Conservation (phyloP, 2,329 filamentous ascomycete species). For the Mollisiaceae sp. region DNA sequence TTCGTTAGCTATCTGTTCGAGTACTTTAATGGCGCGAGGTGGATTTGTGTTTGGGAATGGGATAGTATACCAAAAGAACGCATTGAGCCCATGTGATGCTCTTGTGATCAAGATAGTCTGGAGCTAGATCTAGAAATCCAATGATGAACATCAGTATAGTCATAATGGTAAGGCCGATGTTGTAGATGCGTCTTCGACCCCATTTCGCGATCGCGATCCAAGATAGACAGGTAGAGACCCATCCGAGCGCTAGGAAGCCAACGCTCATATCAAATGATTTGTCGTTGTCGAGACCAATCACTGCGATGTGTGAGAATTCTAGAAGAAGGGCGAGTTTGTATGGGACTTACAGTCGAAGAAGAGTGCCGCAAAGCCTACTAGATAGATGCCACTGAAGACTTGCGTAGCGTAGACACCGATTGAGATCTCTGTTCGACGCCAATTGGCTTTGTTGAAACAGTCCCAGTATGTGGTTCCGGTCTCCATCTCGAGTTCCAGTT, state of each 20-base stretch:
- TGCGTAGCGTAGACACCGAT: constrained; percentile 62
- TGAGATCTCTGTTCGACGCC: constrained; percentile 58
- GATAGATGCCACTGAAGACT: constrained; percentile 66
- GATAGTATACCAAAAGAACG: constrained; percentile 32
- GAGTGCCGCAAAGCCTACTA: constrained; percentile 66
- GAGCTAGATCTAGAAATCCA: constrained; percentile 43
- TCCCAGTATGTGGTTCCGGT: constrained; percentile 53
- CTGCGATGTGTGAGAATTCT: constrained; percentile 41
- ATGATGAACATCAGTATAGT: constrained; percentile 58
- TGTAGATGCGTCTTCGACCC: constrained; percentile 66
- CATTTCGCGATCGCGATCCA: constrained; percentile 68
- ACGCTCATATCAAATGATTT: constrained; percentile 65
- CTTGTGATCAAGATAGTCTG: constrained; percentile 32
- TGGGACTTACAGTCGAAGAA: constrained; percentile 54
- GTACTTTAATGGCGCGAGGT: neutral
- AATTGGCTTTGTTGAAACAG: constrained; percentile 57
- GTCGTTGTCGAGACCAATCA: constrained; percentile 61
- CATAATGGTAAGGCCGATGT: constrained; percentile 59
- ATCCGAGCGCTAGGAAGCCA: constrained; percentile 66
- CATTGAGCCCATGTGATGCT: constrained; percentile 33
- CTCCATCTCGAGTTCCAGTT: constrained; percentile 53
- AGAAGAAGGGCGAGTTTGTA: constrained; percentile 42
- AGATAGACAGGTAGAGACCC: constrained; percentile 65
- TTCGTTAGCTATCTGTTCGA: constrained; percentile 23
- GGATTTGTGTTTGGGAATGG: neutral